Evolutionary conservation across 2,329 filamentous ascomycete species (phyloP).

Genomic region (Nigrograna mackinnonii): DNA sequence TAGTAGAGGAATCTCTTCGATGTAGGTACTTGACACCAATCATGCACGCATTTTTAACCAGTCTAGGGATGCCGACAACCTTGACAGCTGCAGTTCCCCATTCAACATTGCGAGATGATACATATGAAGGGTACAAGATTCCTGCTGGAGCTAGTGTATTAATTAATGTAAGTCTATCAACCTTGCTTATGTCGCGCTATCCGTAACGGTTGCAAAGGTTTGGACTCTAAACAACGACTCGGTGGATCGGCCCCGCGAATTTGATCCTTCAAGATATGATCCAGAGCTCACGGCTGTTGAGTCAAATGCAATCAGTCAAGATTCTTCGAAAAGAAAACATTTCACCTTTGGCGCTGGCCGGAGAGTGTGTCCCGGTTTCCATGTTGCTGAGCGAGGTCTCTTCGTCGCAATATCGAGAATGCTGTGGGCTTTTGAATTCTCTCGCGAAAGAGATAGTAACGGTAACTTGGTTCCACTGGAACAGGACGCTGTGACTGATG

Average conservation of each 20-base stretch:
- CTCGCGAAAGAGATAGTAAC: no score
- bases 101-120: conserved; percentile 33
- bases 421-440: no score
- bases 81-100: conserved; percentile 41
- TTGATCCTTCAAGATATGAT: conserved; percentile 41
- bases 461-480: no score
- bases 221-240: no score
- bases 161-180: conserved; percentile 38
- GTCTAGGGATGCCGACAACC: no score
- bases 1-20: conserved; percentile 48
- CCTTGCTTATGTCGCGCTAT: no score
- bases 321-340: conserved; percentile 21
- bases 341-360: conserved; percentile 45
- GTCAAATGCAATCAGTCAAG: conserved; percentile 47
- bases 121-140: conserved; percentile 43
- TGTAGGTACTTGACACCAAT: conserved; percentile 32
- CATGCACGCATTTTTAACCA: no score
- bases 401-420: conserved; percentile 48
- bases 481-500: no score
- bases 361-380: conserved; percentile 46
- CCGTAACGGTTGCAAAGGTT: no score
- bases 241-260: no score
- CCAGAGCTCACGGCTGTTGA: conserved; percentile 45
- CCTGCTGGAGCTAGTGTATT: conserved; percentile 43
- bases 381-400: conserved; percentile 46